Conservation (phyloP, 805 yeast genomes). For the Wickerhamomyces canadensis region DNA sequence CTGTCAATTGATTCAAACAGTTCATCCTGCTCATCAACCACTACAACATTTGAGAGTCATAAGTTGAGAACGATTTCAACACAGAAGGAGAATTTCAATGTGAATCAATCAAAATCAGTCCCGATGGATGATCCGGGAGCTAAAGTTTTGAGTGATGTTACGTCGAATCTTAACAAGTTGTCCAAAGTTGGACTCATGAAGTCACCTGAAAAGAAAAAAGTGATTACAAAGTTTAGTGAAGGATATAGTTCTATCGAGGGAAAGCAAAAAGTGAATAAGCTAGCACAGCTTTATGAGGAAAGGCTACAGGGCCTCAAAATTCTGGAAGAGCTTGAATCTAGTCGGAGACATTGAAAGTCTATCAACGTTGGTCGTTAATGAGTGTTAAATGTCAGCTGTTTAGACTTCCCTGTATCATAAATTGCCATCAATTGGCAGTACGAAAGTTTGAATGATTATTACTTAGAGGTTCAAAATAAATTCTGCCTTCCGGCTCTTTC, state of each 20-base stretch:
- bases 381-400: too few species aligned
- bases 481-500: too few species aligned
- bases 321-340: slow-evolving; percentile 26
- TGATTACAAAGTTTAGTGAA: slow-evolving; percentile 20
- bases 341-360: too few species aligned
- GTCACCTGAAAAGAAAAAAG: slow-evolving; percentile 6
- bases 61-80: neutral
- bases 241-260: slow-evolving; percentile 30
- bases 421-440: too few species aligned
- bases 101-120: too few species aligned
- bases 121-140: slow-evolving; percentile 5
- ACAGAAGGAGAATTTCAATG: too few species aligned
- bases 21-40: neutral
- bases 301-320: slow-evolving; percentile 36
- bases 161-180: slow-evolving; percentile 17
- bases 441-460: too few species aligned
- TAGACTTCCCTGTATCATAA: too few species aligned
- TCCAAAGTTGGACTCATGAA: slow-evolving; percentile 5
- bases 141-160: slow-evolving; percentile 18
- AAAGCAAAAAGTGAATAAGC: slow-evolving; percentile 50
- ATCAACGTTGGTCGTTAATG: too few species aligned
- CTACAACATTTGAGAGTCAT: neutral
- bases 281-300: slow-evolving; percentile 62
- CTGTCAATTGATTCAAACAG: slow-evolving; percentile 7
- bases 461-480: too few species aligned